Evolutionary conservation across 805 yeast genomes (phyloP), one percentile per base, ranked within the genome.

Genomic region (Cyberlindnera sargentensis): DNA sequence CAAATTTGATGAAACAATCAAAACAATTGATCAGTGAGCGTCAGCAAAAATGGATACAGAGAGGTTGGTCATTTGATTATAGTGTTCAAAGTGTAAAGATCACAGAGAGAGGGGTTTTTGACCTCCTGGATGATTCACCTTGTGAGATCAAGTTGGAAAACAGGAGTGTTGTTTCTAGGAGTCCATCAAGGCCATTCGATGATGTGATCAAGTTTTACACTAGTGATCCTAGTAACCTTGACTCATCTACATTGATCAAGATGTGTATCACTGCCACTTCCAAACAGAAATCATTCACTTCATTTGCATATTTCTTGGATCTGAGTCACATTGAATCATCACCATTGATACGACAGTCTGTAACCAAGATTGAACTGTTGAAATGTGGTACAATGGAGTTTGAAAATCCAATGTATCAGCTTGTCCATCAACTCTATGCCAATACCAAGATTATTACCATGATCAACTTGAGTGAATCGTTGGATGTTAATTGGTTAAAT

Each of bases 361-460:
- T 47, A 4, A 31, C 40, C 2, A 51, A 51, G 34, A 41, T 51
- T 11, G 28, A 42, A 2, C 41, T 46, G 33, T 30, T 20, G 3
- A 53, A 49, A 35, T 48, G 36, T 28, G 40, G 49, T 10, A 43
- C 37, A 10, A n/a, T 44, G 9, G 55, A 50, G 29, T 49, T 51
- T 45, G 37, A 44, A 7, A 37, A 47, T 36, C 47, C 57, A 15
- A 45, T 51, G 51, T 43, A 53, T 34, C 55, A 51, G 27, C 37
- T 53, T 31, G 41, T 51, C 24, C 55, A 53, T 39, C 47, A 39
- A 8, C 34, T 66, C 20, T 48, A 65, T 27, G 47, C 55, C 8
- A 59, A 63, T 34, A 64, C 72, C 30, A 69, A 68, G 45, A 54
- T 67, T 28, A 56, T 68, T 32, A 58, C 65, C 29, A 39, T 70